Evolutionary conservation across 2,329 filamentous ascomycete species (phyloP).

Genomic region (Trichoderma lentiforme): DNA sequence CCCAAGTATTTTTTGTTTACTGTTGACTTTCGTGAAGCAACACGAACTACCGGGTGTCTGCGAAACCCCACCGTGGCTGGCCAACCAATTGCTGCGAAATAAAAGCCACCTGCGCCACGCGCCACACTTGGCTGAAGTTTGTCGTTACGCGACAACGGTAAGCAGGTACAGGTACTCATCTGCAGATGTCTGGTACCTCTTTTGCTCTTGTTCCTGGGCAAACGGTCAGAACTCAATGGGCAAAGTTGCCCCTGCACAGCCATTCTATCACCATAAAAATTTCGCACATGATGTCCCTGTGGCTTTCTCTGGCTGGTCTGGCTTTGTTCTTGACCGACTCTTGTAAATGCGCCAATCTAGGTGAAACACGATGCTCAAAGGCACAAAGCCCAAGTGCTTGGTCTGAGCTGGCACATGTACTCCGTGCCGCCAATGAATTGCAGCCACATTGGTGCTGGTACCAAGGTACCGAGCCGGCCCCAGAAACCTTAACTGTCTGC

Average conservation of each 20-base stretch:
- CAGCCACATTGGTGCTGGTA: not conserved
- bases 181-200: not conserved
- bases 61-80: not conserved
- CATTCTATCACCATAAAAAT: not conserved
- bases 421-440: not conserved
- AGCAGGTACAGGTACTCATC: not conserved
- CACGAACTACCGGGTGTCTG: not conserved
- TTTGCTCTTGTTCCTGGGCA: not conserved
- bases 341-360: not conserved
- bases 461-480: not conserved
- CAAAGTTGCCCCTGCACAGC: not conserved
- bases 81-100: not conserved
- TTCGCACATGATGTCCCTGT: not conserved
- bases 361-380: not conserved
- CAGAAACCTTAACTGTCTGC: not conserved
- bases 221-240: not conserved
- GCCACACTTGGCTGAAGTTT: not conserved
- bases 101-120: conserved; percentile 5
- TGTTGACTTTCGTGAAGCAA: conserved; percentile 6
- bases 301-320: not conserved
- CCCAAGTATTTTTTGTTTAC: conserved; percentile 8
- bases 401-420: not conserved
- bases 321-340: not conserved
- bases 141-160: not conserved
- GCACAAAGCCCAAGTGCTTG: not conserved